These are phyloP conservation scores for Rhizophora apiculata DNA, from an alignment of 345 rosid genomes.

Conservation along the genomic window DNA sequence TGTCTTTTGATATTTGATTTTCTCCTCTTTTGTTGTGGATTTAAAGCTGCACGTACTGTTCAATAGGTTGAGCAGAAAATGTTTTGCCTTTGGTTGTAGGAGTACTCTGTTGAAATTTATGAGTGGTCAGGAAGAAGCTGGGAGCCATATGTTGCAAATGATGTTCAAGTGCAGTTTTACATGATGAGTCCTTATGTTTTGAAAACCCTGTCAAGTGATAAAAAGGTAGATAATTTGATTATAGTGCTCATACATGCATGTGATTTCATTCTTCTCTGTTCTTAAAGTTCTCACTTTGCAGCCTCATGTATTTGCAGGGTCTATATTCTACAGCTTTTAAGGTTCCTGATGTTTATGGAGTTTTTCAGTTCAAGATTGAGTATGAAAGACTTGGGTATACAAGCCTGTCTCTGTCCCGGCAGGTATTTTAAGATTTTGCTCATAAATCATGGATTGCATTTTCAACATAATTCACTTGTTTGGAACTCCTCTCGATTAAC, in stretches of 20 bases:
- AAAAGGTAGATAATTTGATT: conserved; percentile 30
- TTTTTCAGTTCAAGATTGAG: conserved; percentile 64
- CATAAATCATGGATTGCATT: background rate
- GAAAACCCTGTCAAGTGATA: conserved; percentile 48
- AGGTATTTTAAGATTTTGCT: conserved; percentile 29
- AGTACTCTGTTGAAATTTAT: conserved; percentile 52
- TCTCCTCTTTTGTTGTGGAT: background rate
- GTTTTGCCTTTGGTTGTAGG: conserved; percentile 31
- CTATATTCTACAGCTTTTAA: conserved; percentile 46
- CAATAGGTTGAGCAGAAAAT: background rate
- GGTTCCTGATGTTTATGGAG: conserved; percentile 71
- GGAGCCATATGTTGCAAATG: conserved; percentile 55
- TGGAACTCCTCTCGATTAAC: background rate
- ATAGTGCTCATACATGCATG: background rate
- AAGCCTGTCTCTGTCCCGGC: conserved; percentile 56
- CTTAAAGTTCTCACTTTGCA: background rate
- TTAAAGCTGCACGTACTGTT: background rate
- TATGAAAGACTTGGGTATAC: conserved; percentile 59
- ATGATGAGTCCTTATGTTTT: conserved; percentile 67
- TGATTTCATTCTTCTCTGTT: background rate
- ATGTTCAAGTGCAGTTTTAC: conserved; percentile 61
- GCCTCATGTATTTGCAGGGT: conserved; percentile 36
- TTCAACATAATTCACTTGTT: background rate
- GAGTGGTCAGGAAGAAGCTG: conserved; percentile 68
- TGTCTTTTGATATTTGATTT: background rate